Evolutionary conservation across 2,329 filamentous ascomycete genomes (phyloP).

Genomic region (Immersiporthe knoxdaviesiana): DNA sequence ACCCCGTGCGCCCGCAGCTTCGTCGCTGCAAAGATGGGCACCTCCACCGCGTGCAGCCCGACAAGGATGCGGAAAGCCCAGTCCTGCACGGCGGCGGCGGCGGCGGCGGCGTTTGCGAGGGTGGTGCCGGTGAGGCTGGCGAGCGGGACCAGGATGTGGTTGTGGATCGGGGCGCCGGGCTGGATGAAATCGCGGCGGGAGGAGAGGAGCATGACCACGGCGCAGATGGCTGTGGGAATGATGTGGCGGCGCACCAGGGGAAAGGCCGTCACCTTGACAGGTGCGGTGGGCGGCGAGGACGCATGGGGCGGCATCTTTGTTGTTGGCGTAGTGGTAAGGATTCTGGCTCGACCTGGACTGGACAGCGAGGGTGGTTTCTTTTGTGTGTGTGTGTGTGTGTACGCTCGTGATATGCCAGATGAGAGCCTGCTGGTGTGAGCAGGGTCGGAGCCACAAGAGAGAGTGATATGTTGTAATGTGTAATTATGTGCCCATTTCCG

Average conservation of each 20-base stretch:
- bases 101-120: neutral
- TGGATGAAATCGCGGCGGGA: slow-evolving; percentile 20
- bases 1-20: slow-evolving; percentile 27
- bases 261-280: slow-evolving; percentile 25
- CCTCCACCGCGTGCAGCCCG: slow-evolving; percentile 15
- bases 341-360: neutral
- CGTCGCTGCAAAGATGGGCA: slow-evolving; percentile 21
- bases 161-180: slow-evolving; percentile 21
- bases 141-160: slow-evolving; percentile 13
- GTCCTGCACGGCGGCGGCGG: slow-evolving; percentile 15
- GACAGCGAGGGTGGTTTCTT: neutral
- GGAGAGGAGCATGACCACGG: slow-evolving; percentile 3
- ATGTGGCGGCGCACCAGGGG: slow-evolving; percentile 17
- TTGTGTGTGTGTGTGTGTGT: neutral
- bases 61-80: slow-evolving; percentile 2
- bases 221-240: slow-evolving; percentile 7
- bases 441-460: neutral
- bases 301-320: slow-evolving; percentile 8
- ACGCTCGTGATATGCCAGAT: neutral
- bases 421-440: neutral
- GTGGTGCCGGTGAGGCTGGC: neutral
- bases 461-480: neutral
- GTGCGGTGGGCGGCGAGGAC: neutral
- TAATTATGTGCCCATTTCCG: neutral
- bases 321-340: neutral